A percentile compares a stretch with the other conserved stretches of the same genome.
Conservation (phyloP, 1,284 basidiomycete species). For the Entoloma clypeatum region DNA sequence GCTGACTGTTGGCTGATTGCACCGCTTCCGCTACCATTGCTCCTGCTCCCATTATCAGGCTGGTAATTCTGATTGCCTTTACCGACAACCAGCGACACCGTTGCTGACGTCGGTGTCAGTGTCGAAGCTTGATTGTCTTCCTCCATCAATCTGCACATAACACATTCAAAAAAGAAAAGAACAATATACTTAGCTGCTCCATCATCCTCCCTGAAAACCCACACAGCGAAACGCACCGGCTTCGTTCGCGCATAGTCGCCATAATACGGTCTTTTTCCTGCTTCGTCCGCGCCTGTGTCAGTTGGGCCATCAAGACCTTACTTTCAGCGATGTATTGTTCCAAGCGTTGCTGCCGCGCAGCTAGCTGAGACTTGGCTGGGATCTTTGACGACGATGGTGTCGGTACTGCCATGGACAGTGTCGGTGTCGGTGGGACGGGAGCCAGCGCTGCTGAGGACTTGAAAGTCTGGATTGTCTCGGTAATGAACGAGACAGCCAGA, state of each 20-base stretch:
- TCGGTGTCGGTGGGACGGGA: background rate
- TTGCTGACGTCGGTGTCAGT: background rate
- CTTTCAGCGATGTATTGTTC: constrained; percentile 68
- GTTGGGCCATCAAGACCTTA: constrained; percentile 59
- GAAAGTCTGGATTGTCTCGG: constrained; percentile 46
- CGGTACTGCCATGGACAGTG: background rate
- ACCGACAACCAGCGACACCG: background rate
- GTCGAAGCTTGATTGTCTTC: constrained; percentile 10
- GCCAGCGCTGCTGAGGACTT: constrained; percentile 19
- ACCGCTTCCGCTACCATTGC: background rate
- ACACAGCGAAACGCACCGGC: constrained; percentile 33
- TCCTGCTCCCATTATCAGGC: constrained; percentile 2
- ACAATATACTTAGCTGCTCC: constrained; percentile 19
- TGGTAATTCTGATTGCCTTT: no score
- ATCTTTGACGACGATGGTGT: constrained; percentile 7
- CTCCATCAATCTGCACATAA: constrained; percentile 18
- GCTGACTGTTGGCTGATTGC: constrained; percentile 4
- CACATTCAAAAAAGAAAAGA: constrained; percentile 6
- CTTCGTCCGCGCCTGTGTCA: constrained; percentile 51
- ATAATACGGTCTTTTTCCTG: constrained; percentile 61
- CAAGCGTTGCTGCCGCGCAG: constrained; percentile 50
- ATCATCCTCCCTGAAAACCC: constrained; percentile 7
- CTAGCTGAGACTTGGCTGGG: constrained; percentile 32
- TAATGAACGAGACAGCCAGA: constrained; percentile 51
- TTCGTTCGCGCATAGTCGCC: constrained; percentile 48